A percentile compares a stretch with the other conserved stretches of the same genome.
Evolutionary conservation across 1,284 basidiomycete species (phyloP).

Genomic region (Porodaedalea pini): DNA sequence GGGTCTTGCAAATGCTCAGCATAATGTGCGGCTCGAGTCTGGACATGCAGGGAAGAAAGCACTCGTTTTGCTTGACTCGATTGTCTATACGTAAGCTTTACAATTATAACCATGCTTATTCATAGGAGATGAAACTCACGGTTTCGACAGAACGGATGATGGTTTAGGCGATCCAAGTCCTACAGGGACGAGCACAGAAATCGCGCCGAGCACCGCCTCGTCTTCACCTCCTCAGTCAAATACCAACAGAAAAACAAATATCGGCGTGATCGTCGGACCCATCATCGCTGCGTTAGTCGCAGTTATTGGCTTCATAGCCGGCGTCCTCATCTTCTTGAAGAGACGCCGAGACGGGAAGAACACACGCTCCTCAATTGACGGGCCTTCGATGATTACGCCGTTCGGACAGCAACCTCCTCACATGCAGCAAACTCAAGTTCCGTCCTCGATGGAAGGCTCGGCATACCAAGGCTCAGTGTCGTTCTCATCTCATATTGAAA

Average conservation of each 20-base stretch:
- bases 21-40: conserved; percentile 6
- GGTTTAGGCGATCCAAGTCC: not conserved
- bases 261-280: conserved; percentile 6
- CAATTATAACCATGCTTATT: not conserved
- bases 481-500: too few species aligned
- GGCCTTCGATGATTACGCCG: too few species aligned
- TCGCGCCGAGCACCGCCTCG: not conserved
- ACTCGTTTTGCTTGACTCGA: conserved; percentile 14
- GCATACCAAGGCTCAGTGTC: too few species aligned
- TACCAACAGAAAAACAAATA: not conserved
- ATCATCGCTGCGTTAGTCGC: not conserved
- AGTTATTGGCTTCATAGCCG: conserved; percentile 6
- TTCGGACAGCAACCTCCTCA: too few species aligned
- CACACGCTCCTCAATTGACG: not conserved
- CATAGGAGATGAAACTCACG: not conserved
- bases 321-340: not conserved
- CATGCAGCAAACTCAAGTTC: too few species aligned
- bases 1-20: not conserved
- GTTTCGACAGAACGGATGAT: conserved; percentile 1
- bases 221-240: not conserved
- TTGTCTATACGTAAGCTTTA: conserved; percentile 18
- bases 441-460: too few species aligned
- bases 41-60: conserved; percentile 10
- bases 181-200: not conserved
- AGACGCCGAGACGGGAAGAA: not conserved